phyloP scores from a whole-genome alignment of 1,139 yeast genomes.

The Saccharomycopsis phalli region DNA sequence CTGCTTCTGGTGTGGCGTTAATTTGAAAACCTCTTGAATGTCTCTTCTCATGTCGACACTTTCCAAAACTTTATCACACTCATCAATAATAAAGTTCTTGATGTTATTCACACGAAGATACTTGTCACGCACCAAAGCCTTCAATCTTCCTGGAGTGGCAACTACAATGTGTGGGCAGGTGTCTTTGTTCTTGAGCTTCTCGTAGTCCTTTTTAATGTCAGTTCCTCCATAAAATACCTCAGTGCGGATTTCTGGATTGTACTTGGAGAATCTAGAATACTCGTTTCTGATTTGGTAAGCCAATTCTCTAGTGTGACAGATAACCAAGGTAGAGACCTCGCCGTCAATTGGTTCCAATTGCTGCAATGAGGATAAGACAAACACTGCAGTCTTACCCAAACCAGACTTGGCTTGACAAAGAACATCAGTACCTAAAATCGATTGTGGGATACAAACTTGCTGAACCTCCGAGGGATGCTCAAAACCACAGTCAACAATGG shows the following conservation, averaged over 20 bases:
- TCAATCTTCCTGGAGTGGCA: constrained; percentile 97
- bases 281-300: constrained; percentile 98
- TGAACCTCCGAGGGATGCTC: constrained; percentile 99
- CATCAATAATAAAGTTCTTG: constrained; percentile 93
- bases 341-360: constrained; percentile 98
- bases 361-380: constrained; percentile 90
- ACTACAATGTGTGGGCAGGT: constrained; percentile 95
- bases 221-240: constrained; percentile 97
- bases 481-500: constrained; percentile 98
- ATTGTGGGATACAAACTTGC: constrained; percentile 97
- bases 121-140: constrained; percentile 89
- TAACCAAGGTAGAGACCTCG: constrained; percentile 86
- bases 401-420: constrained; percentile 99
- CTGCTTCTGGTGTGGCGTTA: constrained; percentile 97
- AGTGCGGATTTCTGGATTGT: constrained; percentile 96
- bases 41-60: constrained; percentile 93
- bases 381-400: constrained; percentile 98
- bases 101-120: constrained; percentile 79
- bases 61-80: constrained; percentile 97
- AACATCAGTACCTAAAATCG: constrained; percentile 95
- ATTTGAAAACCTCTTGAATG: constrained; percentile 95
- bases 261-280: constrained; percentile 94
- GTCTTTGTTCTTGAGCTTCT: constrained; percentile 82
- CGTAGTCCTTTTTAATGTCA: constrained; percentile 78
- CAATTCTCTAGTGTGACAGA: constrained; percentile 97